Conservation (phyloP, 129 eudicot species). For the Chrysanthemum seticuspe region DNA sequence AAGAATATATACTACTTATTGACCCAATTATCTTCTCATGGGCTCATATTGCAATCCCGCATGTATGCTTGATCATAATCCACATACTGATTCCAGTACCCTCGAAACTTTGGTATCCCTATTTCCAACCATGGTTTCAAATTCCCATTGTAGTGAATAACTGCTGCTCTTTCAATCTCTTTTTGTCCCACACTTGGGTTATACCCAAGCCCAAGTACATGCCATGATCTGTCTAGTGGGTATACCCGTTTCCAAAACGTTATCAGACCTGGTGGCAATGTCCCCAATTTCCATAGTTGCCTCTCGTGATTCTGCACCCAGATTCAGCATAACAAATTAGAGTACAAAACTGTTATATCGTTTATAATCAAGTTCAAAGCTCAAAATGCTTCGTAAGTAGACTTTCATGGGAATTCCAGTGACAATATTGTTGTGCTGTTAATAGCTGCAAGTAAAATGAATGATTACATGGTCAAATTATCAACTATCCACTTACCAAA, state of each 20-base stretch:
- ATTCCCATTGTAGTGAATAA: slow-evolving; percentile 88
- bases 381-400: too few relatives aligned
- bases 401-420: too few relatives aligned
- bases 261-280: slow-evolving; percentile 92
- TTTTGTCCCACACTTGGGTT: slow-evolving; percentile 71
- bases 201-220: slow-evolving; percentile 95
- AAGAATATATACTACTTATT: slow-evolving; percentile 34
- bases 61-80: slow-evolving; percentile 75
- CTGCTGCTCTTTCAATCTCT: slow-evolving; percentile 89
- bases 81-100: slow-evolving; percentile 71
- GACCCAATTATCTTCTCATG: slow-evolving; percentile 31
- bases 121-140: slow-evolving; percentile 98
- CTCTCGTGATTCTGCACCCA: slow-evolving; percentile 74
- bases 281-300: slow-evolving; percentile 90
- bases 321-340: neutral
- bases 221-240: slow-evolving; percentile 81
- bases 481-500: slow-evolving; percentile 48
- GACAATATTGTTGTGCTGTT: neutral
- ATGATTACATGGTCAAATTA: neutral
- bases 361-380: too few relatives aligned
- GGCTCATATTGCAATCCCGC: slow-evolving; percentile 89
- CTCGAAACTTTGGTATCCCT: slow-evolving; percentile 72
- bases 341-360: neutral
- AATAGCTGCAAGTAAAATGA: neutral
- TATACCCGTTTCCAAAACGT: slow-evolving; percentile 79